Base-by-base conservation (phyloP, 495 filamentous ascomycete genomes). In the Penicillium paradoxum region DNA sequence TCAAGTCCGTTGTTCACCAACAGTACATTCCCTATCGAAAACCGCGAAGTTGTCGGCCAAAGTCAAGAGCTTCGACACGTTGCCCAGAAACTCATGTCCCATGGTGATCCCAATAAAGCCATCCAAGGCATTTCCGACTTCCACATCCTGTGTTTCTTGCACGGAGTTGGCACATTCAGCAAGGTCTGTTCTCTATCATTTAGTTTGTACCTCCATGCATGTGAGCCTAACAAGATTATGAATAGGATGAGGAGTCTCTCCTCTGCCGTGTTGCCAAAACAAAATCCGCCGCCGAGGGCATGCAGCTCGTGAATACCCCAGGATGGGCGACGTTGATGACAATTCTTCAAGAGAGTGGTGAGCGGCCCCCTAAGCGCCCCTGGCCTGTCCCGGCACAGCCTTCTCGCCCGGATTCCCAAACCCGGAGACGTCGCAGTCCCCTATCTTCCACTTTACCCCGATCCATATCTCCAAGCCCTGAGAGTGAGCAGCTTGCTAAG, bases 301-400 rank as follows among this genome's bases (percentile, higher is more conserved):
- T 88, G 63, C 83, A 92, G 63, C 80, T 98, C 46, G 78, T 91
- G 64, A 84, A 88, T 54, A 91, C 86, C 49, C 78, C 83, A 49
- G 91, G 92, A 59, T 98, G 93, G 91, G 86, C 90, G 57, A 97
- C 91, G 38, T 79, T 98, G 67, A 78, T 91, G 69, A 84, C 88
- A 65, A 96, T 97, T 70, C 77, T 97, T 72, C 83, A 89, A 82
- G 86, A 90, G 79, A 92, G 88, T 80, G 89, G 91, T 96, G 91
- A 95, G 91, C 87, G 85, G 79, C 78, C 84, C 85, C 84, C 86
- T 67, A 93, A 90, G 77, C 89, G 90, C 73, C 79, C 79, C 73
- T 81, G 76, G 70, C 70, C 73, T 60, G 64, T 67, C 59, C 70
- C 63, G 61, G 65, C 64, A 58, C 72, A 63, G 45, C 58, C 71